A percentile compares a stretch with the other conserved stretches of the same genome.
phyloP scores from a whole-genome alignment of 139 green algal genomes.

The Chlamydomonas schloesseri region DNA sequence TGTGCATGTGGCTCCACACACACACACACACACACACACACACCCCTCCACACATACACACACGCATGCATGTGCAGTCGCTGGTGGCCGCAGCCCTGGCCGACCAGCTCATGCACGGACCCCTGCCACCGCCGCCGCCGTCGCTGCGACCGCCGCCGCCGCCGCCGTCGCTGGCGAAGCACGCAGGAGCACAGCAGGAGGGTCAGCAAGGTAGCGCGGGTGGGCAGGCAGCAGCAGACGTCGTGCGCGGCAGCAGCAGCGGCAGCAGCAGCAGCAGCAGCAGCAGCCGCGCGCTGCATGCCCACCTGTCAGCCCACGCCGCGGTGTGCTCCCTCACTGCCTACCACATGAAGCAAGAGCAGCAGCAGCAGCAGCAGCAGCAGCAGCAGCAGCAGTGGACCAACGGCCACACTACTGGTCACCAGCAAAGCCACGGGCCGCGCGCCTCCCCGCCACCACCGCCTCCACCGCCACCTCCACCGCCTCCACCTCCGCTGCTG shows the following conservation, averaged over 20 bases:
- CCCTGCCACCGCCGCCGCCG: background rate
- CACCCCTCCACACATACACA: background rate
- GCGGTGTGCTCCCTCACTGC: slow-evolving; percentile 3
- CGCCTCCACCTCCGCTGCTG: slow-evolving; percentile 19
- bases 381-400: background rate
- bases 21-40: background rate
- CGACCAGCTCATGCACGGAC: slow-evolving; percentile 24
- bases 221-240: background rate
- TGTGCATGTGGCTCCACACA: background rate
- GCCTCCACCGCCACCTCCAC: background rate
- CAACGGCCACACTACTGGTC: too few species aligned
- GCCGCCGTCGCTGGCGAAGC: background rate
- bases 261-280: background rate
- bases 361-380: background rate
- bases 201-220: background rate
- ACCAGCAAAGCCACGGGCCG: too few species aligned
- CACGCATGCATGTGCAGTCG: background rate
- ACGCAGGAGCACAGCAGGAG: background rate
- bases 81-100: slow-evolving; percentile 23
- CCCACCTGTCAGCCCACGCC: background rate
- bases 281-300: background rate
- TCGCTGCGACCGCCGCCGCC: background rate
- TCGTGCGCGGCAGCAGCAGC: background rate
- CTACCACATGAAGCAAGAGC: background rate
- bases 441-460: too few species aligned